Percentiles rank a stretch among this genome's conserved stretches.
phyloP scores from a whole-genome alignment of 768 basidiomycete species.

The Pilatotrama ljubarskyi region DNA sequence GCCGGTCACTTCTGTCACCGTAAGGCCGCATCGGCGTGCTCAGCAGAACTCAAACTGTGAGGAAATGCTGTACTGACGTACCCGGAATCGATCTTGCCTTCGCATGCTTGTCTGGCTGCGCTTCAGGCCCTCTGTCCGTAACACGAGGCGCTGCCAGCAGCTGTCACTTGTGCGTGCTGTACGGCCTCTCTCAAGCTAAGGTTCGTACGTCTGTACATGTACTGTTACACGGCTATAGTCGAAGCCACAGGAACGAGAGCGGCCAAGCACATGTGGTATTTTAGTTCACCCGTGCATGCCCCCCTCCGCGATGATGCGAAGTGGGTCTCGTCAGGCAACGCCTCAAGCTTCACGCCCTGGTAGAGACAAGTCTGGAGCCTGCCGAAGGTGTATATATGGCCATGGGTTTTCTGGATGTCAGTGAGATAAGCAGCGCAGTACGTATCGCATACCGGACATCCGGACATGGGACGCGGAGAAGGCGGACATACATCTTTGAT shows the following conservation, averaged over 20 bases:
- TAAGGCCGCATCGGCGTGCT: background rate
- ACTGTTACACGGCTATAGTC: background rate
- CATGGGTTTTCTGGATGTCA: too few species aligned
- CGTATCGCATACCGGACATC: background rate
- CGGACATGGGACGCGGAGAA: background rate
- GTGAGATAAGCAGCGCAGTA: too few species aligned
- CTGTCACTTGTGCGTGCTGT: too few species aligned
- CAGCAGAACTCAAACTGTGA: background rate
- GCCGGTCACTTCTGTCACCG: background rate
- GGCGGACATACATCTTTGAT: constrained; percentile 2
- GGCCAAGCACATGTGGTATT: constrained; percentile 3
- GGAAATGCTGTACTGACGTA: background rate
- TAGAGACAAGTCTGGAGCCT: too few species aligned
- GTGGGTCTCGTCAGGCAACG: too few species aligned
- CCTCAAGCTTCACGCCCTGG: background rate
- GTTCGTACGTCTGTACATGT: too few species aligned
- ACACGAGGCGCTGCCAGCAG: background rate
- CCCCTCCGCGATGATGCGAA: background rate
- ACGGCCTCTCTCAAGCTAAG: too few species aligned
- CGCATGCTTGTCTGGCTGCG: background rate
- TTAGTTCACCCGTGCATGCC: constrained; percentile 2
- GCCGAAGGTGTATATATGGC: too few species aligned
- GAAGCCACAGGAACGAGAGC: constrained; percentile 13
- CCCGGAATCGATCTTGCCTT: background rate
- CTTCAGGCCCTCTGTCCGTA: background rate